Evolutionary conservation across 805 yeast genomes (phyloP), one percentile per base, ranked within the genome.

Genomic region (Saitoella complicata): DNA sequence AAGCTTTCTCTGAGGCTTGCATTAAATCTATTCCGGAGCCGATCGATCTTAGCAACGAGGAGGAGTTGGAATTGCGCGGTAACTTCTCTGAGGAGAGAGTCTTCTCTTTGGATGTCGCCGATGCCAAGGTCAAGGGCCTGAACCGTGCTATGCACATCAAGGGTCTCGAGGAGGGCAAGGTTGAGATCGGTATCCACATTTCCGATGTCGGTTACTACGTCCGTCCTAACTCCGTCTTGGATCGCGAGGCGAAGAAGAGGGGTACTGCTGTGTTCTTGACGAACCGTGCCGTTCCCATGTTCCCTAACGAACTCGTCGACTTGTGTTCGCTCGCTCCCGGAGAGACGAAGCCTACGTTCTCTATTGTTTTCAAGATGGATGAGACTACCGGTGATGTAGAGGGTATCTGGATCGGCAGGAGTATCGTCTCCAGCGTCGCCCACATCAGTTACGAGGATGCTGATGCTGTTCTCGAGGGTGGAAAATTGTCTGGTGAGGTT

Each of bases 201-300:
- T 69, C 81, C 32, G 98, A 91, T 63, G 76, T 80, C 5, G 69
- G 93, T 2, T 75, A 76, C 40, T 83, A 68, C 53, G 62, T 88
- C 44, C 75, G 72, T 51, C 80, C 75, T 37, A 88, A 86, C 9
- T 76, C 94, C 0, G 64, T 75, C 7, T 65, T 88, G 49, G 98
- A 91, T 57, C 78, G 88, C 49, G 86, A 88, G 58, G 80, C 94
- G 1, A 82, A 84, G 62, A 87, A 84, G 65, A 73, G 97, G 58
- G 85, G 94, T 1, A 75, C 87, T 5, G 77, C 95, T 6, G 96
- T 88, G 3, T 81, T 78, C 56, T 70, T 87, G 60, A 91, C 93
- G 9, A 94, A 87, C 58, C 73, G 72, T 48, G 67, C 71, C 31
- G 72, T 76, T 39, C 73, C 78, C 47, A 67, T 86, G 52, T 72